Evolutionary conservation across 2,329 filamentous ascomycete genomes (phyloP).

Genomic region (Colletotrichum musae): DNA sequence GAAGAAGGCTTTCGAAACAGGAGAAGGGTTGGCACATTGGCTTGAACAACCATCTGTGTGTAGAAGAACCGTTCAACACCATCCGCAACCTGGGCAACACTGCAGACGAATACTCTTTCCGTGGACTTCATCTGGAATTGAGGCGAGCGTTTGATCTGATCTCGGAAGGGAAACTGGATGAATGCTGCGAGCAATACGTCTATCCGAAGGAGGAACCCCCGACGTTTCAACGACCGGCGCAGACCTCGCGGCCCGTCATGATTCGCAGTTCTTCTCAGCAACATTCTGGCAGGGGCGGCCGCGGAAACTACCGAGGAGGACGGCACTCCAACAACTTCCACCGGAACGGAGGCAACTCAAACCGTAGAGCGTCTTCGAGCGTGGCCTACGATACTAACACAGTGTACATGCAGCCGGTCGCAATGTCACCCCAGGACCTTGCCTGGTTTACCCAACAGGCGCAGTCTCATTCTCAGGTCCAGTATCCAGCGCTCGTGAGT

Average conservation of each 20-base stretch:
- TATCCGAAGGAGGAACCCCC: slow-evolving; percentile 86
- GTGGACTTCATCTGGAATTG: slow-evolving; percentile 90
- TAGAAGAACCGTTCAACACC: slow-evolving; percentile 97
- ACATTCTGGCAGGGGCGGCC: slow-evolving; percentile 63
- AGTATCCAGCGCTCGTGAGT: slow-evolving; percentile 49
- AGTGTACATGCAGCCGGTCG: slow-evolving; percentile 61
- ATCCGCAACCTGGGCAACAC: slow-evolving; percentile 94
- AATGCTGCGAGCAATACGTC: slow-evolving; percentile 89
- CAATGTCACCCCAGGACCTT: slow-evolving; percentile 61
- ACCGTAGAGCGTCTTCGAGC: slow-evolving; percentile 67
- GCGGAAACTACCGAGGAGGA: slow-evolving; percentile 64
- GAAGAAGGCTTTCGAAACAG: slow-evolving; percentile 82
- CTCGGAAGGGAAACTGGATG: slow-evolving; percentile 81
- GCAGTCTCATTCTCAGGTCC: slow-evolving; percentile 57
- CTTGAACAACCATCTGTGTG: slow-evolving; percentile 87
- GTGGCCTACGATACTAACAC: slow-evolving; percentile 65
- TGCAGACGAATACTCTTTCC: slow-evolving; percentile 94
- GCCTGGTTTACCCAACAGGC: slow-evolving; percentile 62
- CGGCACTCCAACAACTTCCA: slow-evolving; percentile 62
- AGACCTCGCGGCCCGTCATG: slow-evolving; percentile 69
- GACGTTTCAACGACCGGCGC: slow-evolving; percentile 70
- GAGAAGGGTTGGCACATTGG: slow-evolving; percentile 91
- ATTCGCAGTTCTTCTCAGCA: slow-evolving; percentile 74
- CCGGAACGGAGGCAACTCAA: slow-evolving; percentile 59
- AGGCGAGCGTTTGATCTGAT: slow-evolving; percentile 89